These are phyloP conservation scores for Malassezia dermatis DNA, from an alignment of 1,284 basidiomycete genomes.

Conservation along the genomic window DNA sequence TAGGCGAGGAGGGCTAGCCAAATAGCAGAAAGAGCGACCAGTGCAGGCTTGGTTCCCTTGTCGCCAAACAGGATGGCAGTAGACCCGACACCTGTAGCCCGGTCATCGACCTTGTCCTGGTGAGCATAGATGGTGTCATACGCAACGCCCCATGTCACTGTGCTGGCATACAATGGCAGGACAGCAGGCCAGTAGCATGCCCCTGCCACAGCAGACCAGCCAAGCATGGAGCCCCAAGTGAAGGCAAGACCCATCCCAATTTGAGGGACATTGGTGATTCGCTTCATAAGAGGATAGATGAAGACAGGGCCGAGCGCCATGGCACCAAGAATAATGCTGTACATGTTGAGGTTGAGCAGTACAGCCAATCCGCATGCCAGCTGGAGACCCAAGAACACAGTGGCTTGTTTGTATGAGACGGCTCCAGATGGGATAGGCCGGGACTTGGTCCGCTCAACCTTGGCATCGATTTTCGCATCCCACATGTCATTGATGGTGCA, in stretches of 20 bases:
- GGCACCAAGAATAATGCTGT: conserved; percentile 85
- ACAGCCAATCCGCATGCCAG: conserved; percentile 75
- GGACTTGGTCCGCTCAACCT: conserved; percentile 63
- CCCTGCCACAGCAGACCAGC: conserved; percentile 87
- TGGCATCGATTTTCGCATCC: conserved; percentile 80
- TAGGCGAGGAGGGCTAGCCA: conserved; percentile 66
- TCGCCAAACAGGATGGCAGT: conserved; percentile 76
- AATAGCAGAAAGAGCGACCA: conserved; percentile 63
- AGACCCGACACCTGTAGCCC: conserved; percentile 76
- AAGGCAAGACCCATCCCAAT: conserved; percentile 59
- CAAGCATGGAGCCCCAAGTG: conserved; percentile 93
- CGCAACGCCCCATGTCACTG: conserved; percentile 82
- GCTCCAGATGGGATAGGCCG: conserved; percentile 72
- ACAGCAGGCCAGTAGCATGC: conserved; percentile 62
- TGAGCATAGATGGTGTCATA: conserved; percentile 99
- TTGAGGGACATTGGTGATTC: conserved; percentile 93
- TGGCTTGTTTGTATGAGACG: conserved; percentile 64
- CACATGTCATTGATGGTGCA: conserved; percentile 99
- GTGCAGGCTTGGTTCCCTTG: conserved; percentile 63
- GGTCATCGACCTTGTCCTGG: conserved; percentile 91
- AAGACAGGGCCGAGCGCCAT: conserved; percentile 76
- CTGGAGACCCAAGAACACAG: conserved; percentile 73
- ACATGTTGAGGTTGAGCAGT: conserved; percentile 82
- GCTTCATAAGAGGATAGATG: conserved; percentile 94
- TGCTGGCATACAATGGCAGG: conserved; percentile 78